Base-by-base conservation (phyloP, 192 early-diverging fungal species). In the Backusella mclennaniae region DNA sequence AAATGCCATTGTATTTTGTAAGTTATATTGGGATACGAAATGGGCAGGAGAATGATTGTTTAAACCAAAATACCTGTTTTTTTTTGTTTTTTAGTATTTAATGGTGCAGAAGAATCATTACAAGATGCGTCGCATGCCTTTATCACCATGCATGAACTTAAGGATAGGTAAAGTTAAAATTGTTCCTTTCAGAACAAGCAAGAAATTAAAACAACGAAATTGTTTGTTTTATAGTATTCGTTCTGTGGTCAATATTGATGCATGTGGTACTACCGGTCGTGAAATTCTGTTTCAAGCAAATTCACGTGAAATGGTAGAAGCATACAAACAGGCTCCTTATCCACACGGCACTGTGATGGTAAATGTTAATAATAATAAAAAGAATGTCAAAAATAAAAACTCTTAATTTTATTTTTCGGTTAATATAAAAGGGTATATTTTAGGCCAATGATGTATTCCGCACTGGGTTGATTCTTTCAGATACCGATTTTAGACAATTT, bases 241-340 rank as follows among this genome's bases (percentile, higher is more conserved):
- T 29, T 84, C 89, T 1, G 90, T 94, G 5, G 83, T 94, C n/a
- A 94, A 94, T 66, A 82, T 94, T n/a, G 93, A 94, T 73, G 90
- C 89, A 0, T 91, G 89, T 80, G 93, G 93, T 33, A 86, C 89
- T 5, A 82, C 79, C 17, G 93, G 93, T 2, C 79, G 81, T 7
- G 90, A 92, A 74, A 89, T 93, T 75, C 76, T 94, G 23, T 94
- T 94, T 80, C 93, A 94, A 78, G 91, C 90, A 69, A 94, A 93
- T 70, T 90, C 91, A 14, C 73, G 78, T 35, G 79, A 82, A 26
- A 88, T 93, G 87, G 84, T 93, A 38, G 86, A 93, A n/a, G 91
- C 91, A 4, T 93, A 93, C 67, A 73, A 80, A 17, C 76, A 78
- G 14, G 91, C 85, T 0, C 89, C 89, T 31, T 86, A 89, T 63